Evolutionary conservation across 805 yeast genomes (phyloP), one percentile per base, ranked within the genome.

Genomic region (Myxozyma melibiosi): DNA sequence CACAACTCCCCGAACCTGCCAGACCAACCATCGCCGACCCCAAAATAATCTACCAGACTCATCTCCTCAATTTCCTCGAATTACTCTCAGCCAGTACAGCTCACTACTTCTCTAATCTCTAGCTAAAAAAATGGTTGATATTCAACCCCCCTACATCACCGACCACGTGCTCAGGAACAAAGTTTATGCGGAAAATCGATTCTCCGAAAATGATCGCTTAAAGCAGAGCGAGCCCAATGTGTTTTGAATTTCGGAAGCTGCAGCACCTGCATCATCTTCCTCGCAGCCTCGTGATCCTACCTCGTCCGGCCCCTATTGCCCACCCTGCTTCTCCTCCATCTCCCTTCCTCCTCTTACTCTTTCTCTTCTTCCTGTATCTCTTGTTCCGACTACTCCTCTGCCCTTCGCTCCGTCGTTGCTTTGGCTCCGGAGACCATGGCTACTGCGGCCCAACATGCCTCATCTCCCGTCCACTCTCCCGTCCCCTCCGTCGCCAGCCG

Each of bases 291-390:
- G 20, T 35, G 13, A n/a, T n/a, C 9, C 16, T 14, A 6, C 8
- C 18, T 37, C 6, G 18, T 30, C 33, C 33, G 33, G 33, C 11
- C 33, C 24, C 25, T 39, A 25, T n/a, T 11, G n/a, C n/a, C n/a
- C n/a, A n/a, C 30, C 27, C 22, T 16, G 28, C 40, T 31, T 22
- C 31, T 16, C 22, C 22, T 11, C 16, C 28, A 22, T 31, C 9
- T 22, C 13, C 14, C 9, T 37, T 46, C 24, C 51, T 24, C 33
- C 33, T 14, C 9, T 8, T 27, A 34, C 35, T 18, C 37, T 13
- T 28, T 42, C n/a, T 20, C 44, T 44, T 28, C 44, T 38, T 16
- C 35, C 34, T 48, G 28, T 24, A 13, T 11, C 51, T 31, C 43
- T 28, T 25, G 25, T 46, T 40, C 22, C 4, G 25, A n/a, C 31